Base-by-base conservation (phyloP, 1,284 basidiomycete genomes). In the Tranzscheliella williamsii region DNA sequence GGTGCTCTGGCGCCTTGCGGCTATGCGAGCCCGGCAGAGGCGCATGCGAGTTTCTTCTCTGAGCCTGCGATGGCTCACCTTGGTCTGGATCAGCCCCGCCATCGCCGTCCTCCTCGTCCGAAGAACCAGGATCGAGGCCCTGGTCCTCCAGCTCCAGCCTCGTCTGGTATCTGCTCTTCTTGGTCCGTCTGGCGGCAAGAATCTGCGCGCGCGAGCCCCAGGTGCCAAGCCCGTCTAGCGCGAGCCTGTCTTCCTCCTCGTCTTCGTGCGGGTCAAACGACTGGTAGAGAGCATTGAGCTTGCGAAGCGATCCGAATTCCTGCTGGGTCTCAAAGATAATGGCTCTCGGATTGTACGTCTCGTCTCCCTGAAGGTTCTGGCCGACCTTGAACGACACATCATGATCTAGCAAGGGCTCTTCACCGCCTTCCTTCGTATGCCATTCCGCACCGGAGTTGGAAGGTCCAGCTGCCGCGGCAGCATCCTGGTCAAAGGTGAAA, bases 331-430 rank as follows among this genome's bases (percentile, higher is more conserved):
- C 73, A 34, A 72, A 72, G 26, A 76, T 38, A 24, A 76, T 34
- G 0, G 72, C 48, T 2, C 73, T 50, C 5, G 73, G 73, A 24
- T 56, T 58, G 37, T 70, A 75, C 13, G 73, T 75, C 13, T 66
- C 61, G 32, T 64, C 46, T 13, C 70, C 67, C 5, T 46, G 42
- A 8, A 42, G 39, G 5, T 69, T 64, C n/a, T 67, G 48, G 4
- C 73, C 72, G 16, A 55, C 61, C 18, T 62, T 60, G 24, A 74
- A 74, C 11, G 70, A 69, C 21, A 71, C 57, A 22, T 70, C 71
- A 24, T 72, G 72, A 31, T 73, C 73, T 18, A 75, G 51, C 12
- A 73, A 45, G 2, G 68, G 55, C 4, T 52, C 56, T 8, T 61
- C 35, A 12, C 16, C 41, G 15, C 42, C 32, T 29, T 34, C 38